Evolutionary conservation across 768 basidiomycete genomes (phyloP).

Genomic region (Neoboletus subvelutipes): DNA sequence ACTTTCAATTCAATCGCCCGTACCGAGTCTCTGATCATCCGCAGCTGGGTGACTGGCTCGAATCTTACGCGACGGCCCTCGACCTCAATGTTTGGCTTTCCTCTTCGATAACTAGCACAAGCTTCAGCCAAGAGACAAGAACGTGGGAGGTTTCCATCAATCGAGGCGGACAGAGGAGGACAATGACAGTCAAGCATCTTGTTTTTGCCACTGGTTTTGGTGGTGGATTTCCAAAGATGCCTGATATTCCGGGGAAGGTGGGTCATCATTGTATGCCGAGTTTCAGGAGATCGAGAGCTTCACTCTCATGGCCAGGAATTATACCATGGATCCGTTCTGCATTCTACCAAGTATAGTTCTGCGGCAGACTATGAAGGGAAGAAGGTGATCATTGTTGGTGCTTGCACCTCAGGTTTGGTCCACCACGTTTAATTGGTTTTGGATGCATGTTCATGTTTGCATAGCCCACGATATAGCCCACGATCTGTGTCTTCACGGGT

Average conservation of each 20-base stretch:
- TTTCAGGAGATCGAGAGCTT: not conserved
- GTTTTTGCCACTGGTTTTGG: slow-evolving; percentile 56
- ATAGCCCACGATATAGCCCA: slow-evolving; percentile 40
- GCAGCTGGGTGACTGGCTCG: slow-evolving; percentile 63
- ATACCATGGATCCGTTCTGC: slow-evolving; percentile 52
- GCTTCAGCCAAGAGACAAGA: slow-evolving; percentile 34
- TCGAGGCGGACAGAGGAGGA: slow-evolving; percentile 30
- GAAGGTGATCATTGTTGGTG: slow-evolving; percentile 63
- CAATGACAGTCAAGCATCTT: slow-evolving; percentile 46
- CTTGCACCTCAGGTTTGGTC: slow-evolving; percentile 53
- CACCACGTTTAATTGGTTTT: slow-evolving; percentile 3
- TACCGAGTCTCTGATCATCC: not conserved
- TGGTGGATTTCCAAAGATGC: slow-evolving; percentile 47
- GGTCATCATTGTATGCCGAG: not conserved
- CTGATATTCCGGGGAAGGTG: slow-evolving; percentile 45
- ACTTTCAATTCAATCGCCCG: not conserved
- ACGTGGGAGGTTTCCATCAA: slow-evolving; percentile 45
- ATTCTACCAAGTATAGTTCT: slow-evolving; percentile 50
- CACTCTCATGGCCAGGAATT: slow-evolving; percentile 35
- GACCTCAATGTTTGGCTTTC: slow-evolving; percentile 65
- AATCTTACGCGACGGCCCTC: slow-evolving; percentile 54
- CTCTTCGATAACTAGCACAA: slow-evolving; percentile 36
- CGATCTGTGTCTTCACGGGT: slow-evolving; percentile 31
- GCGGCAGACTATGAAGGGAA: slow-evolving; percentile 52
- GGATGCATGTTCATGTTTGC: not conserved